These are phyloP conservation scores for Verticillium zaregamsianum DNA, from an alignment of 2,329 filamentous ascomycete species.

Conservation along the genomic window DNA sequence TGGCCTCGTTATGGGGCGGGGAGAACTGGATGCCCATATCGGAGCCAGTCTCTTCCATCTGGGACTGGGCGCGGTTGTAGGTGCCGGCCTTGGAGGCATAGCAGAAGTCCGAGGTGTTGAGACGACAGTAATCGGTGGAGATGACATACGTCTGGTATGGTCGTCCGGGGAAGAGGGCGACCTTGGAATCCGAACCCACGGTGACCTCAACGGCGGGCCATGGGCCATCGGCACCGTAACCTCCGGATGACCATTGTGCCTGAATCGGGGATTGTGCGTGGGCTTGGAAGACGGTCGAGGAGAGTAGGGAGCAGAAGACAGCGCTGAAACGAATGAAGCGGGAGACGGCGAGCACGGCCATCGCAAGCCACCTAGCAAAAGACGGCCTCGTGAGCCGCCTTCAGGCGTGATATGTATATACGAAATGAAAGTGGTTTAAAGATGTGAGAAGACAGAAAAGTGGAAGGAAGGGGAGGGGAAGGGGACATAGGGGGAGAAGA, in stretches of 20 bases:
- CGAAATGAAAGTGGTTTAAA: not conserved
- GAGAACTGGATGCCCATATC: conserved; percentile 18
- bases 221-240: conserved; percentile 28
- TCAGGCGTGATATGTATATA: not conserved
- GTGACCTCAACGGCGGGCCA: conserved; percentile 25
- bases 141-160: conserved; percentile 22
- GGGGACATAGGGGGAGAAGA: not conserved
- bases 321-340: not conserved
- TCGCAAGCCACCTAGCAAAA: not conserved
- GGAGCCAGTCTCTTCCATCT: not conserved
- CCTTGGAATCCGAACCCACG: conserved; percentile 15
- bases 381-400: not conserved
- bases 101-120: conserved; percentile 18
- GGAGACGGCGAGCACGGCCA: not conserved
- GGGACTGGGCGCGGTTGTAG: conserved; percentile 16
- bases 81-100: conserved; percentile 19
- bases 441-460: not conserved
- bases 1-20: not conserved
- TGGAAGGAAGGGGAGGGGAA: not conserved
- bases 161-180: conserved; percentile 23
- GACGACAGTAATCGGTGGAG: conserved; percentile 21
- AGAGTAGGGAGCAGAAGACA: not conserved
- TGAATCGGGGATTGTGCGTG: conserved; percentile 12
- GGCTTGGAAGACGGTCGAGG: not conserved
- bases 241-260: conserved; percentile 20